Evolutionary conservation across 495 filamentous ascomycete species (phyloP).

Genomic region (Cercophora samala): DNA sequence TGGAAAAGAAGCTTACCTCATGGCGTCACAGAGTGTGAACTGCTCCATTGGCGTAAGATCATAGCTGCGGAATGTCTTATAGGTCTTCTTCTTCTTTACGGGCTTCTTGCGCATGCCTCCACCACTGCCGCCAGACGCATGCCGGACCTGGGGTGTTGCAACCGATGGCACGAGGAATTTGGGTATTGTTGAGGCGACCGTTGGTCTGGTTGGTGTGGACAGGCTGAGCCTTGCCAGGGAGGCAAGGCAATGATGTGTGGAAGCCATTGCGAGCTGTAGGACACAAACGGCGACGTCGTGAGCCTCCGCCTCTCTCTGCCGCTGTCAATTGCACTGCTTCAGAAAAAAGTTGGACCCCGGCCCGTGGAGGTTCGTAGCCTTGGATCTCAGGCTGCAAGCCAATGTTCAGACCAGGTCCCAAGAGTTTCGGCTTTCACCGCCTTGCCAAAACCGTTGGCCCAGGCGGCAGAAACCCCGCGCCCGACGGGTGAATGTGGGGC

Average conservation of each 20-base stretch:
- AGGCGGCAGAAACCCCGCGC: constrained; percentile 22
- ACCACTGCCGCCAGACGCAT: constrained; percentile 33
- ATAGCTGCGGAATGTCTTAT: constrained; percentile 57
- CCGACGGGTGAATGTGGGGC: background rate
- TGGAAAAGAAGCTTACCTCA: constrained; percentile 60
- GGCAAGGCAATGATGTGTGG: constrained; percentile 53
- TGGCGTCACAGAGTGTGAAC: constrained; percentile 84
- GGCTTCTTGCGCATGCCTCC: constrained; percentile 43
- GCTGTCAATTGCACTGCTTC: constrained; percentile 6
- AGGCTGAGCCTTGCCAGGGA: constrained; percentile 58
- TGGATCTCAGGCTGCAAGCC: constrained; percentile 15
- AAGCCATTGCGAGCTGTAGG: constrained; percentile 36
- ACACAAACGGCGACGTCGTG: constrained; percentile 16
- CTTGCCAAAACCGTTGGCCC: constrained; percentile 16
- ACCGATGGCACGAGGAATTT: constrained; percentile 42
- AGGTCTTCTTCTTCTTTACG: constrained; percentile 58
- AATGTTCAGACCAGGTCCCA: background rate
- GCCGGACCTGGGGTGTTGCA: constrained; percentile 33
- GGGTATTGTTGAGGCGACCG: constrained; percentile 37
- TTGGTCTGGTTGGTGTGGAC: constrained; percentile 33
- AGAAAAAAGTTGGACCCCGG: constrained; percentile 32
- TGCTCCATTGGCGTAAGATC: constrained; percentile 61
- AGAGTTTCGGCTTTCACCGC: constrained; percentile 16
- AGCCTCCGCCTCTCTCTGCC: constrained; percentile 5
- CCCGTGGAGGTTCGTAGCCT: constrained; percentile 14